phyloP scores from a whole-genome alignment of 768 basidiomycete species.

The Tricholoma flavovirens region DNA sequence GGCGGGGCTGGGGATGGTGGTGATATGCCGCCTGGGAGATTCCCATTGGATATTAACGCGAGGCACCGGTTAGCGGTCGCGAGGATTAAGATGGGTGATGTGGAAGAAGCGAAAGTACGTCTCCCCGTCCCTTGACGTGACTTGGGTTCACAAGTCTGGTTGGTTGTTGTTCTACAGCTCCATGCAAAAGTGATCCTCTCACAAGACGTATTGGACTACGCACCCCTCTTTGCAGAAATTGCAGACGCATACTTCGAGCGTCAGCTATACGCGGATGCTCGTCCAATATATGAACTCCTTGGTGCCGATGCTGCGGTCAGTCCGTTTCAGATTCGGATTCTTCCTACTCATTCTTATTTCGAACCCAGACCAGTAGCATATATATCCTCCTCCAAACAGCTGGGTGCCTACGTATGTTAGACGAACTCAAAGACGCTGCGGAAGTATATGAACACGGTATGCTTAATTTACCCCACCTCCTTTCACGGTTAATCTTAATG shows the following conservation, averaged over 20 bases:
- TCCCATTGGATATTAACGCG: slow-evolving; percentile 67
- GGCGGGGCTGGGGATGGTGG: slow-evolving; percentile 35
- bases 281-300: slow-evolving; percentile 73
- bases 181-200: slow-evolving; percentile 70
- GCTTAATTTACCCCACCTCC: slow-evolving; percentile 11
- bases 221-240: slow-evolving; percentile 74
- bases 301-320: slow-evolving; percentile 69
- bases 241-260: slow-evolving; percentile 80
- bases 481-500: too few species aligned
- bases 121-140: background rate
- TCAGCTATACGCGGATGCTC: slow-evolving; percentile 72
- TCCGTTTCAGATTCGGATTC: slow-evolving; percentile 2
- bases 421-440: slow-evolving; percentile 69
- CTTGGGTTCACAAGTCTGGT: background rate
- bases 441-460: slow-evolving; percentile 81
- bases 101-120: slow-evolving; percentile 76
- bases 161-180: slow-evolving; percentile 36
- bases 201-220: slow-evolving; percentile 72
- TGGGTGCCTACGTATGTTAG: slow-evolving; percentile 72
- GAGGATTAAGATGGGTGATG: slow-evolving; percentile 72
- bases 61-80: slow-evolving; percentile 81
- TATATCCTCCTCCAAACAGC: slow-evolving; percentile 74
- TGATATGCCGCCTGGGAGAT: slow-evolving; percentile 50
- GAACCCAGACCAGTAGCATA: slow-evolving; percentile 61
- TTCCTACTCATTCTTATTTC: background rate